These are phyloP conservation scores for Tarenaya hassleriana DNA, from an alignment of 345 rosid genomes.

Conservation along the genomic window DNA sequence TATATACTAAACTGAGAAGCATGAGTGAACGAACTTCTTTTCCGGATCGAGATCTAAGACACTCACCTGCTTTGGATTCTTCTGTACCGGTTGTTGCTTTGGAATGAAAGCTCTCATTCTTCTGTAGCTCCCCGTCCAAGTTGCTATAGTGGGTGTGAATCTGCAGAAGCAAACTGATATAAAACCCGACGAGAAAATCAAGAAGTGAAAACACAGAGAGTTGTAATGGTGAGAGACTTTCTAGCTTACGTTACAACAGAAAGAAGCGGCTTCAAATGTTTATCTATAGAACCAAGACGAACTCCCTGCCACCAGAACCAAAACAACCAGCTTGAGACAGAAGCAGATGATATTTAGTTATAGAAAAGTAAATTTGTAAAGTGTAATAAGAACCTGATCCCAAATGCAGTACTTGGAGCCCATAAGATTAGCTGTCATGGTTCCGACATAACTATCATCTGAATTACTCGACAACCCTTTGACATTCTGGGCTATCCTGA, in stretches of 20 bases:
- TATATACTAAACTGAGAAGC: too few relatives aligned
- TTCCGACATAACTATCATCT: conserved; percentile 72
- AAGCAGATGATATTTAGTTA: not conserved
- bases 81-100: conserved; percentile 68
- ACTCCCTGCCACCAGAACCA: conserved; percentile 38
- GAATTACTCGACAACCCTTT: conserved; percentile 56
- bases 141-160: conserved; percentile 70
- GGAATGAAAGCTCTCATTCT: conserved; percentile 64
- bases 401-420: conserved; percentile 84
- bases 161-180: conserved; percentile 30
- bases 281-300: conserved; percentile 33
- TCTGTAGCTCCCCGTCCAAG: conserved; percentile 82
- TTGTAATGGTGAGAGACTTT: not conserved
- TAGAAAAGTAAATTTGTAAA: not conserved
- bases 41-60: conserved; percentile 13
- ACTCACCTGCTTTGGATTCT: conserved; percentile 53
- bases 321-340: conserved; percentile 10
- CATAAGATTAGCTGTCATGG: conserved; percentile 68
- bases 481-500: conserved; percentile 53
- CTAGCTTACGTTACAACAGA: conserved; percentile 62
- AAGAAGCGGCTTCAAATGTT: conserved; percentile 50
- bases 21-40: too few relatives aligned
- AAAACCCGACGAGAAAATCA: not conserved
- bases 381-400: conserved; percentile 49
- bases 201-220: not conserved